Base-by-base conservation (phyloP, 257 asterid genomes). In the Scutellaria galericulata region DNA sequence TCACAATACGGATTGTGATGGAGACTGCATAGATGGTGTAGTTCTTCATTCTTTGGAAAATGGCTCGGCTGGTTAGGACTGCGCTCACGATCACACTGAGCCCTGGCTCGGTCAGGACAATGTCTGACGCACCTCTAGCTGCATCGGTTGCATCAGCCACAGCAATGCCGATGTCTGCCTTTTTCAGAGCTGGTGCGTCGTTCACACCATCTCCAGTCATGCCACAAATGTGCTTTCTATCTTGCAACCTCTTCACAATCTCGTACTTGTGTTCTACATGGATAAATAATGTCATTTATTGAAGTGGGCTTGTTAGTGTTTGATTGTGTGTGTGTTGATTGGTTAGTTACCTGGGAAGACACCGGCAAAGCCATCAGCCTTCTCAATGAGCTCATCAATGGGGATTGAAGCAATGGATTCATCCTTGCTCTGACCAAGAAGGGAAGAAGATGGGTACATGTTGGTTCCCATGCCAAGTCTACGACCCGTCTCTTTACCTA, bases 201-300 rank as follows among this genome's bases (percentile, higher is more conserved):
- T 91, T 89, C 62, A 91, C 97, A 53, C 97, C 96, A 71, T 91
- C 97, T 50, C 97, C 97, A 5, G 97, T 91, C 97, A 91, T 91
- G 48, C 96, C 97, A 55, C 97, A 91, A 0, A 91, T 91, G 74
- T 91, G 96, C 37, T 91, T 89, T 66, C 74, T 83, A 66, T 86
- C 96, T 74, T 91, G 97, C 65, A 91, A 80, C 62, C 77, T 86
- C 86, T 81, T 89, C 72, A 91, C 97, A 9, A 91, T 91, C 87
- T 91, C 97, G 7, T 86, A 91, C 60, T 91, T 91, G 79, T 91
- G 97, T 80, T 91, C 97, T 90, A 70, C 41, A 39, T 35, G 8
- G 2, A 69, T 14, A 37, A 22, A 7, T 7, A 39, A 7, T 13
- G 35, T 9, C 18, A 14, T 2, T 39, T 14, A 14, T 31, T 31